phyloP scores from a whole-genome alignment of 352 stramenopile species.

The Pythium insidiosum region DNA sequence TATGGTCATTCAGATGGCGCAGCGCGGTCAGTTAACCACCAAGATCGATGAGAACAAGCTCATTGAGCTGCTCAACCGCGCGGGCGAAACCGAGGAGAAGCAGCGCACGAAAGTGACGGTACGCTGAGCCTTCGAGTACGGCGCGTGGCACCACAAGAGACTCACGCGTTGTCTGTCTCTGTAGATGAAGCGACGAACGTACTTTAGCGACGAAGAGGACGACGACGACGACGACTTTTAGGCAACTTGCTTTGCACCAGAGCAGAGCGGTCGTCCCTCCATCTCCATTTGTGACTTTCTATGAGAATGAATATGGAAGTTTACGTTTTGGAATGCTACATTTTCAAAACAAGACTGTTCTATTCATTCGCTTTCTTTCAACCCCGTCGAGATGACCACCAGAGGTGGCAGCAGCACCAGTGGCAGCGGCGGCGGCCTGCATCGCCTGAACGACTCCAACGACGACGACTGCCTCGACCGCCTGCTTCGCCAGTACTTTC shows the following conservation, averaged over 20 bases:
- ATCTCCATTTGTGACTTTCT: too few species aligned
- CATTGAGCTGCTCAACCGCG: conserved; percentile 76
- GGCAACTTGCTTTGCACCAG: too few species aligned
- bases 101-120: conserved; percentile 86
- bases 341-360: too few species aligned
- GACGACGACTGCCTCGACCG: conserved; percentile 5
- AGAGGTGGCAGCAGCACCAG: too few species aligned
- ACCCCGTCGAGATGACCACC: too few species aligned
- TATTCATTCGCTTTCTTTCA: too few species aligned
- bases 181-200: conserved; percentile 83
- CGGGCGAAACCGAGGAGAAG: conserved; percentile 74
- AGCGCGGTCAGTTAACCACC: conserved; percentile 64
- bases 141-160: neutral
- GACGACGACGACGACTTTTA: conserved; percentile 78
- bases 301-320: too few species aligned
- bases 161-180: neutral
- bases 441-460: conserved; percentile 9
- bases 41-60: conserved; percentile 84
- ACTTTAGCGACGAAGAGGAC: conserved; percentile 86
- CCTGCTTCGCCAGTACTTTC: conserved; percentile 17
- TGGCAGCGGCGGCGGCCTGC: too few species aligned
- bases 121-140: conserved; percentile 1
- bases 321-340: too few species aligned
- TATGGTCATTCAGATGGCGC: conserved; percentile 83
- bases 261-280: too few species aligned